A percentile compares a stretch with the other conserved stretches of the same genome.
These are phyloP conservation scores for Chaetomium globosum DNA, from an alignment of 2,329 filamentous ascomycete species.

Conservation along the genomic window DNA sequence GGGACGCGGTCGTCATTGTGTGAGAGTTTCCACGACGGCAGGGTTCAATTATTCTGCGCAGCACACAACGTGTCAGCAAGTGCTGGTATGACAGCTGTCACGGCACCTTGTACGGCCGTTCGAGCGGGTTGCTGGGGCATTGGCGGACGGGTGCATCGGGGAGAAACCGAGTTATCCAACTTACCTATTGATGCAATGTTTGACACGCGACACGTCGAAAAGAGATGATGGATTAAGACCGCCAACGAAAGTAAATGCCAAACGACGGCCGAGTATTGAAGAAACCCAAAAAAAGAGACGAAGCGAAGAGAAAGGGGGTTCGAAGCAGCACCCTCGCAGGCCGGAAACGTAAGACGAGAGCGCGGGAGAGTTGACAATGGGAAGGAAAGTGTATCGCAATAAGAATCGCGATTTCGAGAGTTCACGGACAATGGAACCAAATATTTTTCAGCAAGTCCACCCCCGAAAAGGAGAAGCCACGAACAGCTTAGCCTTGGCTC, in stretches of 20 bases:
- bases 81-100: not conserved
- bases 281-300: conserved; percentile 31
- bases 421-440: conserved; percentile 28
- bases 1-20: conserved; percentile 38
- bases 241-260: conserved; percentile 19
- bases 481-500: conserved; percentile 25
- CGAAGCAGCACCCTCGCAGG: conserved; percentile 28
- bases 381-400: conserved; percentile 26
- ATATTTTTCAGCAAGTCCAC: conserved; percentile 35
- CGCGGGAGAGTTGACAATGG: conserved; percentile 25
- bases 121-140: not conserved
- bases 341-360: conserved; percentile 18
- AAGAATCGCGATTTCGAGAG: conserved; percentile 27
- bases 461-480: conserved; percentile 34
- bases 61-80: conserved; percentile 17
- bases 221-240: conserved; percentile 17
- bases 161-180: not conserved
- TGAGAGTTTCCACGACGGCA: conserved; percentile 18
- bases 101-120: not conserved
- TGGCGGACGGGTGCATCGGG: not conserved
- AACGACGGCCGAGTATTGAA: conserved; percentile 38
- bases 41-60: conserved; percentile 21
- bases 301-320: conserved; percentile 41
- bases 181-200: conserved; percentile 17
- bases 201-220: conserved; percentile 22